A percentile compares a stretch with the other conserved stretches of the same genome.
Conservation (phyloP, 192 early-diverging fungal genomes). For the Coemansia sp. region DNA sequence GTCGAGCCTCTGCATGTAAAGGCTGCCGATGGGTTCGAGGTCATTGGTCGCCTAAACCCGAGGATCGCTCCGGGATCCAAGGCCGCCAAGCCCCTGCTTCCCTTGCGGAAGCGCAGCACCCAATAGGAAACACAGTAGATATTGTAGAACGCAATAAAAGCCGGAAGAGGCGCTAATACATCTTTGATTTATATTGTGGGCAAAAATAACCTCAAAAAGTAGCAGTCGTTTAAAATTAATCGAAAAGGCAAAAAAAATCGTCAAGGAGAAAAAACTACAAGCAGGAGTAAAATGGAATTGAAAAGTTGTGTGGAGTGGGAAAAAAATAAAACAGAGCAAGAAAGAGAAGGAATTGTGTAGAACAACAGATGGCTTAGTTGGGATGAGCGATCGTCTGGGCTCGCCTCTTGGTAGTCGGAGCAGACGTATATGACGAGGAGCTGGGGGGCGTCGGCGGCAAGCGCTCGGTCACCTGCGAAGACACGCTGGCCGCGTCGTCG, state of each 20-base stretch:
- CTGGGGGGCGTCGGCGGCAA: slow-evolving; percentile 16
- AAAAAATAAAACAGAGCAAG: no score
- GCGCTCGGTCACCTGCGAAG: slow-evolving; percentile 31
- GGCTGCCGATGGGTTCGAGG: slow-evolving; percentile 38
- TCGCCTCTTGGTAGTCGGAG: slow-evolving; percentile 21
- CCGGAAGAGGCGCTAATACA: no score
- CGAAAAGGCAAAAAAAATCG: background rate
- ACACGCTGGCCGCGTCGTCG: slow-evolving; percentile 24
- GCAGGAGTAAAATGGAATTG: background rate
- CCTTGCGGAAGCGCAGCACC: slow-evolving; percentile 16
- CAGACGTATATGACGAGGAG: slow-evolving; percentile 8
- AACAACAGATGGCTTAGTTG: background rate
- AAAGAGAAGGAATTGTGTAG: background rate
- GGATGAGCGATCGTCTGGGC: slow-evolving; percentile 41
- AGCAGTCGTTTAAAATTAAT: background rate
- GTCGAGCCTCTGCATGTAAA: slow-evolving; percentile 20
- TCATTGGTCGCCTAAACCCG: slow-evolving; percentile 48
- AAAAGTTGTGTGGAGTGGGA: no score
- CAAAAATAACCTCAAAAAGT: no score
- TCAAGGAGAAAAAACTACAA: background rate
- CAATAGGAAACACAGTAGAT: background rate
- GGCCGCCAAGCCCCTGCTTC: slow-evolving; percentile 45
- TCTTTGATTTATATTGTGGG: no score
- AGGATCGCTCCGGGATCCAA: slow-evolving; percentile 43
- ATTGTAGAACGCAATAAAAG: no score